phyloP scores from a whole-genome alignment of 1,139 yeast species.

The Diutina neorugosa region DNA sequence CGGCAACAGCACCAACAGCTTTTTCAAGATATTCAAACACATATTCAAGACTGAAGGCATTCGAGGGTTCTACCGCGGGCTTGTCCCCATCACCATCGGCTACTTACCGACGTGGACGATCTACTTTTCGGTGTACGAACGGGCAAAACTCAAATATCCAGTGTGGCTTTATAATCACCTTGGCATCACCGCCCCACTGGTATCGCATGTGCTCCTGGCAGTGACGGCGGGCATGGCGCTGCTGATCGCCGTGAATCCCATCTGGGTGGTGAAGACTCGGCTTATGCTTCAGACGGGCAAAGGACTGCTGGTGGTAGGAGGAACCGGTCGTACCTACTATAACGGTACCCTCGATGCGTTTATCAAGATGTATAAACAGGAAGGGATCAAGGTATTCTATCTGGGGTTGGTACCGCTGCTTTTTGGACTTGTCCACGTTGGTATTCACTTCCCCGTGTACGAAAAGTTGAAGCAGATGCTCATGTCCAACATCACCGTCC shows the following conservation, averaged over 20 bases:
- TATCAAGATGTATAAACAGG: slow-evolving; percentile 59
- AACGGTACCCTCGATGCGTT: slow-evolving; percentile 79
- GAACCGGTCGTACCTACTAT: slow-evolving; percentile 32
- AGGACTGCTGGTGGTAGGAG: slow-evolving; percentile 14
- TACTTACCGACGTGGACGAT: slow-evolving; percentile 97
- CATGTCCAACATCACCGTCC: slow-evolving; percentile 14
- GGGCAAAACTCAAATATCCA: slow-evolving; percentile 46
- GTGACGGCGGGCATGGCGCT: slow-evolving; percentile 83
- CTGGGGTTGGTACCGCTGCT: slow-evolving; percentile 85
- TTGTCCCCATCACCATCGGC: slow-evolving; percentile 84
- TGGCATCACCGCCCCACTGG: slow-evolving; percentile 31
- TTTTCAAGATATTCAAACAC: slow-evolving; percentile 37
- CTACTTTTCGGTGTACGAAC: slow-evolving; percentile 82
- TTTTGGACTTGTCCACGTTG: slow-evolving; percentile 86
- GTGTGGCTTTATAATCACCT: slow-evolving; percentile 18
- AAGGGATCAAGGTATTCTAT: slow-evolving; percentile 77
- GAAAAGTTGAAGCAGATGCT: slow-evolving; percentile 59
- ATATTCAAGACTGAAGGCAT: slow-evolving; percentile 70
- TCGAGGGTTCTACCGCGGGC: slow-evolving; percentile 77
- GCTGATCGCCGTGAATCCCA: slow-evolving; percentile 84
- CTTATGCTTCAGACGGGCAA: slow-evolving; percentile 74
- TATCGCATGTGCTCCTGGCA: slow-evolving; percentile 68
- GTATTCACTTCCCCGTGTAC: slow-evolving; percentile 94
- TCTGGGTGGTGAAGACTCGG: slow-evolving; percentile 95
- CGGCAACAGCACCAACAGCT: slow-evolving; percentile 15